Conservation (phyloP, 345 rosid genomes). For the Zanthoxylum bungeanum region DNA sequence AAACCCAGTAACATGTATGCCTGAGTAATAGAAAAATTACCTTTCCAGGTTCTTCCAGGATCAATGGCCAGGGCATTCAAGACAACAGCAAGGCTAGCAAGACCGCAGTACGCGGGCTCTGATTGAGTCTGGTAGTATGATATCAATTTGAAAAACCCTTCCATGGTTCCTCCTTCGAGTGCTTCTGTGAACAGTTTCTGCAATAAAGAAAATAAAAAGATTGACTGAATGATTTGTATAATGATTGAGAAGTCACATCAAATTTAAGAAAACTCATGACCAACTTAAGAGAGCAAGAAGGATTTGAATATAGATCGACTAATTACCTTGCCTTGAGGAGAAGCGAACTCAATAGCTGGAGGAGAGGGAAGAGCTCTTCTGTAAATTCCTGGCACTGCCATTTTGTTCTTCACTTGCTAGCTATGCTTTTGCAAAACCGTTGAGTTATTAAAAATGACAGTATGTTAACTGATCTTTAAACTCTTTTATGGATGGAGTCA, state of each 20-base stretch:
- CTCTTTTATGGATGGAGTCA: background rate
- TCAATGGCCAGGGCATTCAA: conserved; percentile 45
- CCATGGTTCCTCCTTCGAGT: conserved; percentile 32
- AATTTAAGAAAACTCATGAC: no score
- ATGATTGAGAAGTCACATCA: no score
- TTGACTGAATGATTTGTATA: no score
- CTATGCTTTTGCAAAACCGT: background rate
- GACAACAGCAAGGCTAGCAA: conserved; percentile 37
- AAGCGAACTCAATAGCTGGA: conserved; percentile 63
- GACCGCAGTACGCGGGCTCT: conserved; percentile 46
- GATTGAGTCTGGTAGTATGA: conserved; percentile 45
- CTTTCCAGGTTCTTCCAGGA: conserved; percentile 45
- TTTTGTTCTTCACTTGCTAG: background rate
- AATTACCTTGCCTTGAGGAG: conserved; percentile 48
- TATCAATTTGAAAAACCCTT: conserved; percentile 32
- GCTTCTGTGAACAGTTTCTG: conserved; percentile 42
- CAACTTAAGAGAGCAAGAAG: background rate
- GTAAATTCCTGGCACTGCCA: conserved; percentile 54
- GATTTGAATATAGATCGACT: background rate
- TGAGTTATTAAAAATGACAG: no score
- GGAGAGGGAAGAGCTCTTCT: conserved; percentile 57
- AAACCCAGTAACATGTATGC: background rate
- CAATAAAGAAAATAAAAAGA: background rate
- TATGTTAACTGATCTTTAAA: no score
- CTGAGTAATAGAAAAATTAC: conserved; percentile 1